Conservation (phyloP, 2,329 filamentous ascomycete genomes). For the Periglandula ipomoeae region DNA sequence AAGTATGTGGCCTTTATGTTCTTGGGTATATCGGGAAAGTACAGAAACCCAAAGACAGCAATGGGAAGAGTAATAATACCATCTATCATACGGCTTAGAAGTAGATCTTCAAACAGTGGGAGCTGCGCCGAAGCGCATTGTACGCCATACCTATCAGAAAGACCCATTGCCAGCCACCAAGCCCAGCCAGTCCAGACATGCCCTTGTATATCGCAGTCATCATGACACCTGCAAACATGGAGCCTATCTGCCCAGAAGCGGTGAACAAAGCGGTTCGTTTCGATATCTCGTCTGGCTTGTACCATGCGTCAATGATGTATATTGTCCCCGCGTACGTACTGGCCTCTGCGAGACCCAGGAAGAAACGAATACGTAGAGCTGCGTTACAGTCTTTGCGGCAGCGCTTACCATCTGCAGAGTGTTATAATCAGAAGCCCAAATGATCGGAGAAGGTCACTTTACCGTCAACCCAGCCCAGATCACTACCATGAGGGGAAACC, state of each 20-base stretch:
- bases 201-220: conserved; percentile 58
- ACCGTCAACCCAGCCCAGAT: conserved; percentile 53
- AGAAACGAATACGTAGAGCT: conserved; percentile 20
- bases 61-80: background rate
- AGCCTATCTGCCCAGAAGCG: conserved; percentile 48
- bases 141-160: no score
- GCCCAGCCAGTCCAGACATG: no score
- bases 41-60: background rate
- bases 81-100: background rate
- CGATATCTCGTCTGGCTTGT: conserved; percentile 49
- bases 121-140: no score
- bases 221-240: conserved; percentile 43
- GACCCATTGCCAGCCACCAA: no score
- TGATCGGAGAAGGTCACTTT: background rate
- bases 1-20: background rate
- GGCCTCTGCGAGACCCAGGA: conserved; percentile 28
- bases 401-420: background rate
- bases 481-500: conserved; percentile 55
- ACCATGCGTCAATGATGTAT: conserved; percentile 44
- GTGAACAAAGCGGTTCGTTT: conserved; percentile 57
- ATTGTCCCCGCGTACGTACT: conserved; percentile 32
- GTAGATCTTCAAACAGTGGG: no score
- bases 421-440: background rate
- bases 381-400: background rate
- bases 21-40: background rate